Evolutionary conservation across 768 basidiomycete species (phyloP), one percentile per base, ranked within the genome.

Genomic region (Lactarius sanguifluus): DNA sequence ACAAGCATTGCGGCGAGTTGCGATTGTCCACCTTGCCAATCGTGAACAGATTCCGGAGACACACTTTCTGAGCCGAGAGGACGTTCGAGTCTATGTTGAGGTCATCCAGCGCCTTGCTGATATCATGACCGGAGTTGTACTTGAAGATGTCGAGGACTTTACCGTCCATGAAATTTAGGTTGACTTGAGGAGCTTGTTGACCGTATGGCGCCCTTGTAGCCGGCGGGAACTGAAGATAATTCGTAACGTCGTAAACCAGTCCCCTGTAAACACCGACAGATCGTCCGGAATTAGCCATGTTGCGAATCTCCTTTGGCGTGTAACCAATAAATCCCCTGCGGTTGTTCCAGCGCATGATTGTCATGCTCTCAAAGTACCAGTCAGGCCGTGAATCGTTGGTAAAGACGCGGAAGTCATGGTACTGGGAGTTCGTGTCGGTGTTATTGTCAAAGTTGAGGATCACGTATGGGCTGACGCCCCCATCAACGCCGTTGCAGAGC

Each of bases 341-440:
- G 71, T 86, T 86, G 61, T 86, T 89, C 81, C 90, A 97, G 8
- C 97, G 91, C 90, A 99, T 89, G 74, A 85, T 76, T 3, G 92
- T 91, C 97, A 99, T 98, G 66, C 81, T 82, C 78, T 98, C 91
- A 70, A 91, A 95, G 76, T 98, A 99, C 97, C 97, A 99, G 74
- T 99, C 97, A 0, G 97, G 96, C 10, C 97, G 86, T 0, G 90
- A 89, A 73, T 98, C 96, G 66, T 88, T 90, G 41, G 88, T 90
- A 74, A 82, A 88, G 0, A 88, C 89, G 20, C 96, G 91, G 85
- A 99, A 99, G 75, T 99, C 96, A 75, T 98, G 97, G 75, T 98
- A 99, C 72, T 86, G 81, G 0, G 90, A 81, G 72, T 95, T 91
- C 20, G 78, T 73, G 68, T 92, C 89, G 25, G 89, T 85, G 73